phyloP scores from a whole-genome alignment of 371 early-diverging fungal species.

The Phascolomyces articulosus region DNA sequence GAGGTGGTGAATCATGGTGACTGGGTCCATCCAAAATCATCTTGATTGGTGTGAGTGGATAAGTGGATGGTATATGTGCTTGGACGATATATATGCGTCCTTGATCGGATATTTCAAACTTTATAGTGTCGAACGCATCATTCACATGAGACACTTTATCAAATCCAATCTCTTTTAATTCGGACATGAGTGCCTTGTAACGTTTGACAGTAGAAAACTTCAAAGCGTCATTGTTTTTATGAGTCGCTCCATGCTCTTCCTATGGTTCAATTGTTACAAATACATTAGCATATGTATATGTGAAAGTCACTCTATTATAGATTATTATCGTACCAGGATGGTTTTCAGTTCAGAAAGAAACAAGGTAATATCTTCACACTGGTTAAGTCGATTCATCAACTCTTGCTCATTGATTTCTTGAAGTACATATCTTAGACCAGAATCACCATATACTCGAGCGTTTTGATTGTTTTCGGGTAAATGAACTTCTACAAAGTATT shows the following conservation, averaged over 20 bases:
- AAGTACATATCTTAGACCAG: constrained; percentile 23
- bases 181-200: constrained; percentile 17
- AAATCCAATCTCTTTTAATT: constrained; percentile 27
- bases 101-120: constrained; percentile 13
- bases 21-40: neutral
- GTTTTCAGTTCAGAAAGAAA: constrained; percentile 44
- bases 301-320: no score
- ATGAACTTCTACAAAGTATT: constrained; percentile 30
- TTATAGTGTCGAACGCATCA: constrained; percentile 21
- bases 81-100: constrained; percentile 19
- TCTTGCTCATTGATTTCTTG: constrained; percentile 11
- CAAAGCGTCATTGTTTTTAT: neutral
- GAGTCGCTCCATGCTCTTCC: neutral
- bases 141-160: constrained; percentile 22
- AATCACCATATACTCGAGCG: constrained; percentile 25
- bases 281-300: no score
- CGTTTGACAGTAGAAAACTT: constrained; percentile 16
- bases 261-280: no score
- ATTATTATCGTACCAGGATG: constrained; percentile 28
- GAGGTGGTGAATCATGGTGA: neutral
- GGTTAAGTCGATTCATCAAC: constrained; percentile 17
- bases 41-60: constrained; percentile 17
- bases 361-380: constrained; percentile 26
- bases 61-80: constrained; percentile 19
- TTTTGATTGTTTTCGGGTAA: constrained; percentile 8